Conservation (phyloP, 2,329 filamentous ascomycete species). For the Talaromyces atroroseus region DNA sequence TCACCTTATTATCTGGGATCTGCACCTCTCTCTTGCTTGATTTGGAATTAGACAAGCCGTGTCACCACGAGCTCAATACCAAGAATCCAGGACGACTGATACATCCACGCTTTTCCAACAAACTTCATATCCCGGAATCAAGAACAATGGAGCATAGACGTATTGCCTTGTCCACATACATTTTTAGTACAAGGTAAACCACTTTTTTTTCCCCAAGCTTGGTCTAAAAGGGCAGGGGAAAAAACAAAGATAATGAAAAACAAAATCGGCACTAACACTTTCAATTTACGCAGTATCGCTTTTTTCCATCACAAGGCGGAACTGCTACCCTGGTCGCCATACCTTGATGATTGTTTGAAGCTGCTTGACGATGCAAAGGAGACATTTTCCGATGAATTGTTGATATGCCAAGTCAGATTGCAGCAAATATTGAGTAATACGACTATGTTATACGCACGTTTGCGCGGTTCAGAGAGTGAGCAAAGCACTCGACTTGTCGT, state of each 20-base stretch:
- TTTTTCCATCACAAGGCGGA: slow-evolving; percentile 47
- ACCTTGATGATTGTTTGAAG: slow-evolving; percentile 54
- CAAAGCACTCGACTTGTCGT: slow-evolving; percentile 4
- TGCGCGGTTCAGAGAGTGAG: slow-evolving; percentile 5
- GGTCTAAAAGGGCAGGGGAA: too few species aligned
- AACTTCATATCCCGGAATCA: slow-evolving; percentile 9
- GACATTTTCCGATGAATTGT: slow-evolving; percentile 45
- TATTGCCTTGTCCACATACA: slow-evolving; percentile 46
- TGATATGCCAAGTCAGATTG: slow-evolving; percentile 30
- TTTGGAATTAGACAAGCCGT: slow-evolving; percentile 18
- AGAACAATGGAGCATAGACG: slow-evolving; percentile 47
- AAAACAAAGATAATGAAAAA: slow-evolving; percentile 1
- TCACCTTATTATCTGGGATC: slow-evolving; percentile 16
- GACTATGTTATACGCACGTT: not conserved
- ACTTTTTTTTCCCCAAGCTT: not conserved
- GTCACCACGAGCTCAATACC: slow-evolving; percentile 1
- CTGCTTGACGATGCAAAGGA: slow-evolving; percentile 44
- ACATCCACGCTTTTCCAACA: not conserved
- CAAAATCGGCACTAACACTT: slow-evolving; percentile 7
- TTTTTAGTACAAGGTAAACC: slow-evolving; percentile 35
- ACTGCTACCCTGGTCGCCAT: slow-evolving; percentile 51
- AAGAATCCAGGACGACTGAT: not conserved
- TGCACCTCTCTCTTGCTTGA: slow-evolving; percentile 14
- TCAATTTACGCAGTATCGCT: slow-evolving; percentile 29
- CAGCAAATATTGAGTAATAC: slow-evolving; percentile 14